A percentile compares a stretch with the other conserved stretches of the same genome.
These are phyloP conservation scores for Calocera cornea DNA, from an alignment of 768 basidiomycete genomes.

Conservation along the genomic window DNA sequence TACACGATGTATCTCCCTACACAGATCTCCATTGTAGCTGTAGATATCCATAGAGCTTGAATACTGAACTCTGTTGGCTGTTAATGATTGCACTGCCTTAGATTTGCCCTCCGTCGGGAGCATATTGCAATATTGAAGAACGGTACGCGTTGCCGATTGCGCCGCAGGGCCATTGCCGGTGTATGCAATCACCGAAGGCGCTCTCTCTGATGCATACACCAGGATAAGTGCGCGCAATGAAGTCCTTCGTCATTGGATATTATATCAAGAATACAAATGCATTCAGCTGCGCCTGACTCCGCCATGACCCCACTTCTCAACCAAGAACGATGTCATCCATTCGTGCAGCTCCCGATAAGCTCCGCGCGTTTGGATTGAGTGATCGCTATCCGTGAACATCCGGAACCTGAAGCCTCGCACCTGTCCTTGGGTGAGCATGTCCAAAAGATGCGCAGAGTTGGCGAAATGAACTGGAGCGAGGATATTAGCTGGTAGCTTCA, in stretches of 20 bases:
- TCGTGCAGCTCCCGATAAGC: conserved; percentile 78
- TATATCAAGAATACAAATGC: background rate
- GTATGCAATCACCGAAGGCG: too few species aligned
- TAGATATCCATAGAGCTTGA: background rate
- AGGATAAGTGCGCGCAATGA: too few species aligned
- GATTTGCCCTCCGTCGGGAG: too few species aligned
- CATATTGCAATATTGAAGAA: too few species aligned
- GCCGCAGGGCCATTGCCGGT: too few species aligned
- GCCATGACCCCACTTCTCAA: conserved; percentile 89
- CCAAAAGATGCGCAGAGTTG: conserved; percentile 80
- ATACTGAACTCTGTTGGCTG: too few species aligned
- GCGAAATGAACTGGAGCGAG: conserved; percentile 69
- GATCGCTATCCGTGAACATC: conserved; percentile 97
- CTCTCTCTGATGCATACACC: too few species aligned
- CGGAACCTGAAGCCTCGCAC: conserved; percentile 52
- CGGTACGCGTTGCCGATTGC: too few species aligned
- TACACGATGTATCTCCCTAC: background rate
- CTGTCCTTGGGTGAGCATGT: conserved; percentile 73
- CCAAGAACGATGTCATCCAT: conserved; percentile 68
- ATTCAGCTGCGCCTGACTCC: conserved; percentile 22
- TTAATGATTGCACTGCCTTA: too few species aligned
- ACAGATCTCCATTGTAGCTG: background rate
- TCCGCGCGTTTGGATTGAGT: conserved; percentile 55
- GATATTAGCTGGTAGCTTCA: background rate
- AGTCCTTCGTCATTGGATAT: background rate